These are phyloP conservation scores for Clavispora asparagi DNA, from an alignment of 805 yeast genomes.

Conservation along the genomic window DNA sequence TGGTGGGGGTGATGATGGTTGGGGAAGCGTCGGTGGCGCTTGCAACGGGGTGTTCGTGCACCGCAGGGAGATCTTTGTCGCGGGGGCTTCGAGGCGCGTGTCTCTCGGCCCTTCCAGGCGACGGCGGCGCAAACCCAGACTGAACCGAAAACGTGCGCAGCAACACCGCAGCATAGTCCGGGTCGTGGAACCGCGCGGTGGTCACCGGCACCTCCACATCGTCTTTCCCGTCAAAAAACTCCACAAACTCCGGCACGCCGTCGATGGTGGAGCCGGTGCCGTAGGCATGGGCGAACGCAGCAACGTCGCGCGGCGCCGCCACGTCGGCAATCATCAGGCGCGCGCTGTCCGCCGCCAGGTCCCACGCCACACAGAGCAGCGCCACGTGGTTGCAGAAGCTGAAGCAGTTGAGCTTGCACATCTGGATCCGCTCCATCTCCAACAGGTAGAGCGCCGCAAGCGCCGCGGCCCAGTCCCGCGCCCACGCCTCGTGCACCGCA, in stretches of 20 bases:
- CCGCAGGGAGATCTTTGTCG: constrained; percentile 11
- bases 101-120: too few species aligned
- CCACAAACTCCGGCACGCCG: constrained; percentile 58
- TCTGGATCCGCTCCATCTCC: constrained; percentile 69
- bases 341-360: constrained; percentile 67
- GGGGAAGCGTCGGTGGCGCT: not conserved
- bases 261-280: constrained; percentile 64
- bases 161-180: constrained; percentile 22
- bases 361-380: constrained; percentile 72
- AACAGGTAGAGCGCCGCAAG: constrained; percentile 59
- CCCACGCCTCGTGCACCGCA: constrained; percentile 58
- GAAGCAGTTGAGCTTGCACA: constrained; percentile 69
- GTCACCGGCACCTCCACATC: constrained; percentile 19
- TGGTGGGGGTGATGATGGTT: too few species aligned
- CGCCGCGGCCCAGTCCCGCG: constrained; percentile 64
- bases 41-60: not conserved
- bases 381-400: constrained; percentile 72
- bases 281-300: constrained; percentile 44
- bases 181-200: constrained; percentile 27
- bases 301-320: constrained; percentile 55
- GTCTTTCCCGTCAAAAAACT: constrained; percentile 41
- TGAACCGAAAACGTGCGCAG: constrained; percentile 16
- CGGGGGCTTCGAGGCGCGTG: too few species aligned
- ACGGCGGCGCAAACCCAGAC: constrained; percentile 3
- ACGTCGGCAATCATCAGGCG: constrained; percentile 65